phyloP scores from a whole-genome alignment of 2,329 filamentous ascomycete genomes.

The Ceratocystis ficicola region DNA sequence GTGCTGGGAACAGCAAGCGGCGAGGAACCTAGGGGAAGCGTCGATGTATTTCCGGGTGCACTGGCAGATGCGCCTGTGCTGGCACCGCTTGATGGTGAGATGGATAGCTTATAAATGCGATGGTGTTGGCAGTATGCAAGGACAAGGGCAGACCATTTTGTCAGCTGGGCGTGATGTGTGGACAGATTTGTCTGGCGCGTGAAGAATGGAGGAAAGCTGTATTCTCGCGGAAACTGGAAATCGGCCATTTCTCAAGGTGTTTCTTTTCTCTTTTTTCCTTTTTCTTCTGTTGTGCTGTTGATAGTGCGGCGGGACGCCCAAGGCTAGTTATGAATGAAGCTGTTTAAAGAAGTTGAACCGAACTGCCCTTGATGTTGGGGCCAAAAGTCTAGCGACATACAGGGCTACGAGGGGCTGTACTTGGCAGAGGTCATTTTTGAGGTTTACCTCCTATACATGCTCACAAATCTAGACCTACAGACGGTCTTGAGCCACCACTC shows the following conservation, averaged over 20 bases:
- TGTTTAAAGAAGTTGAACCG: not conserved
- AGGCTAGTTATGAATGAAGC: not conserved
- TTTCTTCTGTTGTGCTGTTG: no score
- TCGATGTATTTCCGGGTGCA: conserved; percentile 24
- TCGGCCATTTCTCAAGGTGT: not conserved
- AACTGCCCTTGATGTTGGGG: not conserved
- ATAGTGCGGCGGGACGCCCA: no score
- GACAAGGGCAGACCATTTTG: conserved; percentile 77
- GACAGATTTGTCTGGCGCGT: conserved; percentile 63
- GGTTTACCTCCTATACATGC: no score
- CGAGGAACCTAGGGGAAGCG: conserved; percentile 23
- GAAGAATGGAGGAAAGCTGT: conserved; percentile 77
- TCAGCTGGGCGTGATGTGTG: conserved; percentile 62
- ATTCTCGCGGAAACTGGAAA: conserved; percentile 52
- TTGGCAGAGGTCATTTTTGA: no score
- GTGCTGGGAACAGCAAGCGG: no score
- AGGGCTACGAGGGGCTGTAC: not conserved
- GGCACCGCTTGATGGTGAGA: conserved; percentile 44
- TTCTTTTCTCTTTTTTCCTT: not conserved
- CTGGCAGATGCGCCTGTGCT: conserved; percentile 31
- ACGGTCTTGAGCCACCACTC: not conserved
- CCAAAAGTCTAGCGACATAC: not conserved
- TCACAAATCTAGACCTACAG: no score
- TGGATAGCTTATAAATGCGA: conserved; percentile 61
- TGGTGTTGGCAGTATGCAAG: conserved; percentile 72